These are phyloP conservation scores for Porodaedalea pini DNA, from an alignment of 1,284 basidiomycete genomes.

Conservation along the genomic window DNA sequence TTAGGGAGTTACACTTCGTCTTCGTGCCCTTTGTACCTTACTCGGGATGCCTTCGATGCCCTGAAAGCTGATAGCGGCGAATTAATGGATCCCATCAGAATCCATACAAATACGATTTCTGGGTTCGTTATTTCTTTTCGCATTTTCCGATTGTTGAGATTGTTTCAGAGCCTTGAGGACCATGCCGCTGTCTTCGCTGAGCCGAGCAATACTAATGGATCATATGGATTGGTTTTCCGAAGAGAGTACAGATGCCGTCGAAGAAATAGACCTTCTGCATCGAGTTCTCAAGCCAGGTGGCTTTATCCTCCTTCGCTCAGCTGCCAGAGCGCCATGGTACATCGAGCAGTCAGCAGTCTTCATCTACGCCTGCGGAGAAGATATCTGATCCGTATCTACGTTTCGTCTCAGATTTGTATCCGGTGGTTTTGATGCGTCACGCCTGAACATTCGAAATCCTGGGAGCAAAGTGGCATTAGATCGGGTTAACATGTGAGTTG, in stretches of 20 bases:
- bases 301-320: slow-evolving; percentile 68
- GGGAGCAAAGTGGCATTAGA: slow-evolving; percentile 49
- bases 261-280: slow-evolving; percentile 60
- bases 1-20: slow-evolving; percentile 62
- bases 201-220: slow-evolving; percentile 77
- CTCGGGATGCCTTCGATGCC: slow-evolving; percentile 58
- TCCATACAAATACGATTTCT: slow-evolving; percentile 78
- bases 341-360: slow-evolving; percentile 47
- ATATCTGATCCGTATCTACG: background rate
- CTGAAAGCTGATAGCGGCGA: slow-evolving; percentile 50
- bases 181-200: slow-evolving; percentile 51
- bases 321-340: slow-evolving; percentile 75
- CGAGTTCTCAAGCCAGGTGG: slow-evolving; percentile 62
- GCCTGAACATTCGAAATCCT: slow-evolving; percentile 40
- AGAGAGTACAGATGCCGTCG: slow-evolving; percentile 54
- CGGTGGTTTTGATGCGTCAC: slow-evolving; percentile 40
- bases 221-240: slow-evolving; percentile 76
- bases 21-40: slow-evolving; percentile 76
- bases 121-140: slow-evolving; percentile 47
- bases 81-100: slow-evolving; percentile 60
- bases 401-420: background rate
- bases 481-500: slow-evolving; percentile 58
- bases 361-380: background rate
- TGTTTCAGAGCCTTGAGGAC: slow-evolving; percentile 51
- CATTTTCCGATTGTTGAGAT: background rate